Evolutionary conservation across 495 filamentous ascomycete species (phyloP).

Genomic region (Hapsidospora chrysogenum): DNA sequence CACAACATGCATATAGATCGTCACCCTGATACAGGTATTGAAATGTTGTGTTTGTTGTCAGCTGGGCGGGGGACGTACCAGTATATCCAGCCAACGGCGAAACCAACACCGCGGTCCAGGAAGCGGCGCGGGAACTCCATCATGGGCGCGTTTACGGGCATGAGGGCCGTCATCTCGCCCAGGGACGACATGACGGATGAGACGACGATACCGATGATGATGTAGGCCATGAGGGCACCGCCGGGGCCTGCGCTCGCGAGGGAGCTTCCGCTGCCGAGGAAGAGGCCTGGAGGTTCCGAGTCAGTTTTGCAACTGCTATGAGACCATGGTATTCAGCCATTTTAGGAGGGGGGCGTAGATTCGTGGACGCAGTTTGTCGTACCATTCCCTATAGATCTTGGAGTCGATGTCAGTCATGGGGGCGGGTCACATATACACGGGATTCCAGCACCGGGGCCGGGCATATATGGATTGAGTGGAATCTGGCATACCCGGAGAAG

Average conservation of each 20-base stretch:
- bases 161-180: slow-evolving; percentile 34
- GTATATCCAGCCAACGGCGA: slow-evolving; percentile 36
- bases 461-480: no score
- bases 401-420: no score
- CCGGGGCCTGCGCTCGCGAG: slow-evolving; percentile 19
- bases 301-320: no score
- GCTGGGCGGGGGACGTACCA: slow-evolving; percentile 19
- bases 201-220: slow-evolving; percentile 28
- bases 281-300: slow-evolving; percentile 10
- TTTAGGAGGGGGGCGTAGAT: no score
- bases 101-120: slow-evolving; percentile 28
- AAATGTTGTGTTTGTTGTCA: no score
- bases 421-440: no score
- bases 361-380: background rate
- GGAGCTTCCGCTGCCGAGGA: slow-evolving; percentile 18
- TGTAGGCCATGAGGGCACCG: slow-evolving; percentile 19
- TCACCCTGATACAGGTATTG: slow-evolving; percentile 8
- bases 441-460: no score
- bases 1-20: no score
- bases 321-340: no score
- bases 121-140: slow-evolving; percentile 33
- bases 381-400: slow-evolving; percentile 23
- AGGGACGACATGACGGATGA: slow-evolving; percentile 32
- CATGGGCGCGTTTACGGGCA: slow-evolving; percentile 31
- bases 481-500: no score